Conservation (phyloP, 2,329 filamentous ascomycete species). For the Aureobasidium sp. region DNA sequence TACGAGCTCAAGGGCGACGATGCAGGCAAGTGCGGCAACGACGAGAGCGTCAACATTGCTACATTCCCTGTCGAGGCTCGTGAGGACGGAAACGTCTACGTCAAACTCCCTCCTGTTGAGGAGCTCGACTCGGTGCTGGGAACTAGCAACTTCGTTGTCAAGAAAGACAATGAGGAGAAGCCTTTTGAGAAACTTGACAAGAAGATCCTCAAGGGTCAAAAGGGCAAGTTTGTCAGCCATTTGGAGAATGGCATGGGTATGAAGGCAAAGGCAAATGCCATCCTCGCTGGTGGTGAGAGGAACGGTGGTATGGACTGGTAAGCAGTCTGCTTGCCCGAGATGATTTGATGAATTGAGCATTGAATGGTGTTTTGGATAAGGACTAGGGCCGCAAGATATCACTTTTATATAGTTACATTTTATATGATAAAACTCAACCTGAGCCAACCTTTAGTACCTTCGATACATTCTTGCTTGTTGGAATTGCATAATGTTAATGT, state of each 20-base stretch:
- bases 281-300: conserved; percentile 37
- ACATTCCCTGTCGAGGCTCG: conserved; percentile 71
- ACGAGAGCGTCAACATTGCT: conserved; percentile 67
- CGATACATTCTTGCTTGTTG: background rate
- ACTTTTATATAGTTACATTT: background rate
- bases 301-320: conserved; percentile 39
- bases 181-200: conserved; percentile 49
- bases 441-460: background rate
- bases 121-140: conserved; percentile 74
- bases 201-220: conserved; percentile 48
- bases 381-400: background rate
- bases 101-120: conserved; percentile 69
- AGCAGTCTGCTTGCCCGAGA: background rate
- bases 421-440: background rate
- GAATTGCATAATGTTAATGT: too few species aligned
- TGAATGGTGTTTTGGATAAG: background rate
- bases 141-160: conserved; percentile 69
- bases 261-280: conserved; percentile 34
- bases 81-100: conserved; percentile 66
- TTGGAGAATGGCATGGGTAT: conserved; percentile 36
- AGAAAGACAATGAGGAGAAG: conserved; percentile 54
- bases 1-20: conserved; percentile 61
- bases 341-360: conserved; percentile 6
- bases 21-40: conserved; percentile 64
- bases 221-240: conserved; percentile 38